A percentile compares a stretch with the other conserved stretches of the same genome.
Conservation (phyloP, 768 basidiomycete species). For the Leccinum barrowsii region DNA sequence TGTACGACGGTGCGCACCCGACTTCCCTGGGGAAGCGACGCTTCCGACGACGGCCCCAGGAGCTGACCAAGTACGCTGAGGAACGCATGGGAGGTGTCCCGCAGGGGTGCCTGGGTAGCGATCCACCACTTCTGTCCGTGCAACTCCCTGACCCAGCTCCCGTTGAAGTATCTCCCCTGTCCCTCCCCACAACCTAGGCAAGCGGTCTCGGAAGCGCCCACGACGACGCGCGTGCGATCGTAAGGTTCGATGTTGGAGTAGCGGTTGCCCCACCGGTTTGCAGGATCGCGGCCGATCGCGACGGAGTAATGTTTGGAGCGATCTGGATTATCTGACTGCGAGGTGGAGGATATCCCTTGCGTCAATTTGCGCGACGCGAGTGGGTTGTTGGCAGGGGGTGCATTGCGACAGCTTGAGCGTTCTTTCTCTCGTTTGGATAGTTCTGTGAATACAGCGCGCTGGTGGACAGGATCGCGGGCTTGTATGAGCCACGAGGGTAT, state of each 20-base stretch:
- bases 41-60: conserved; percentile 32
- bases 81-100: conserved; percentile 67
- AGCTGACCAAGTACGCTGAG: conserved; percentile 64
- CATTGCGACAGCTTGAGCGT: conserved; percentile 29
- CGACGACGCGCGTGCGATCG: conserved; percentile 73
- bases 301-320: conserved; percentile 52
- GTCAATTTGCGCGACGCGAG: conserved; percentile 4
- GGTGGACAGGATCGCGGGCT: conserved; percentile 11
- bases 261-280: conserved; percentile 55
- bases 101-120: conserved; percentile 79
- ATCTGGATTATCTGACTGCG: conserved; percentile 16
- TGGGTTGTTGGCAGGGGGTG: conserved; percentile 13
- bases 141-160: conserved; percentile 78
- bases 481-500: conserved; percentile 17
- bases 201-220: conserved; percentile 28
- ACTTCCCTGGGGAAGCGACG: conserved; percentile 30
- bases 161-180: conserved; percentile 68
- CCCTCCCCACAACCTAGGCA: conserved; percentile 22
- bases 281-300: conserved; percentile 41
- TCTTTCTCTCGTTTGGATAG: conserved; percentile 39
- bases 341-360: conserved; percentile 2
- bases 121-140: conserved; percentile 80
- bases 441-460: conserved; percentile 31
- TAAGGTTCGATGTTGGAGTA: conserved; percentile 76
- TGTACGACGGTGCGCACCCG: conserved; percentile 77